Evolutionary conservation across 2,329 filamentous ascomycete species (phyloP), one percentile per base, ranked within the genome.

Genomic region (Mollisia scopiformis): DNA sequence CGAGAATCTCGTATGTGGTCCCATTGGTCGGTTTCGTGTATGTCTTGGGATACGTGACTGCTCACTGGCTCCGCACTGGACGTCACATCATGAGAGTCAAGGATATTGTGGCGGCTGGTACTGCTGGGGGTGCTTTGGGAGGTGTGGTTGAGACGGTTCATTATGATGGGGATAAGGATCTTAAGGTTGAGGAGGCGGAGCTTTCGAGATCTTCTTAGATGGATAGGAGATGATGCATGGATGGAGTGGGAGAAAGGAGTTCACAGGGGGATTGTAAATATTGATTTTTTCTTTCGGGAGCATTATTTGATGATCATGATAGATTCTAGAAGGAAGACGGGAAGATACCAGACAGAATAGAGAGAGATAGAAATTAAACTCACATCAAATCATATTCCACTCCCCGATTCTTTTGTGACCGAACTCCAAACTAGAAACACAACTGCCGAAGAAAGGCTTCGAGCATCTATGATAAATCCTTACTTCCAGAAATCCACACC

Each of bases 21-120:
- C 78, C 78, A 5, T 69, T 79, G 14, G 72, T 77, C 55, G 78
- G 77, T 23, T 80, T 80, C 68, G 58, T 75, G 33, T 75, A 76
- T 47, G 78, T 75, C 1, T 57, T 75, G 16, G 66, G 64, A 14
- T 75, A 75, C 52, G 71, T 73, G 7, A 53, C 66, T 31, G 55
- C 67, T 55, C 73, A 75, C 62, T 75, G 74, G 74, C 16, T 74
- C 14, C 63, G 70, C 57, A 69, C 72, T 49, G 74, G 74, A 23
- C 64, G 68, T 25, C 66, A 71, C 41, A 67, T 76, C 55, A 62
- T 73, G 67, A 59, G 72, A 8, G 67, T 72, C 30, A 75, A 75
- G 69, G 69, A 72, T 55, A 61, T 71, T n/a, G 61, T 66, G n/a
- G 31, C 57, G 41, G 16, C 55, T 27, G 46, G 55, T 21, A 50